Evolutionary conservation across 768 basidiomycete genomes (phyloP).

Genomic region (Paxillus ammoniavirescens): DNA sequence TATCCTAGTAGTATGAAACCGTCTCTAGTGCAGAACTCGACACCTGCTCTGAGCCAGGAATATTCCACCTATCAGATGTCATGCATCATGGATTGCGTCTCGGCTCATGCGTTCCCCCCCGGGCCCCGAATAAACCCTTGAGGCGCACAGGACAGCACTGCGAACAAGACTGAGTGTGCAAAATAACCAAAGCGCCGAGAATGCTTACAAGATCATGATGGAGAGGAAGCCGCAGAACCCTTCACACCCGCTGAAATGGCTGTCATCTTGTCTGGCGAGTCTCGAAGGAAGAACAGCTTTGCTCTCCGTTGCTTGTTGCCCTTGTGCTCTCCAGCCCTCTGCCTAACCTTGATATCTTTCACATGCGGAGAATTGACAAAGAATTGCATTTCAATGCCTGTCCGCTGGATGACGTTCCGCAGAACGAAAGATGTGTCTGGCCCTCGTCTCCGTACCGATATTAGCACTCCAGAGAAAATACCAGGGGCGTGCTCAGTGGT

Average conservation of each 20-base stretch:
- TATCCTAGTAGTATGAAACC: neutral
- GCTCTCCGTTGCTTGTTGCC: conserved; percentile 66
- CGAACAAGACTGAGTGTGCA: conserved; percentile 1
- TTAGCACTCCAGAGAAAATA: conserved; percentile 84
- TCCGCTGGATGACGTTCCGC: conserved; percentile 87
- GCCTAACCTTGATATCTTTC: conserved; percentile 81
- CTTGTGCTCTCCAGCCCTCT: conserved; percentile 46
- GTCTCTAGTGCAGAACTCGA: neutral
- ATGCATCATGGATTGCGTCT: neutral
- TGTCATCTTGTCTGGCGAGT: conserved; percentile 84
- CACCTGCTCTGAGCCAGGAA: neutral
- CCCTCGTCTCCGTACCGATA: conserved; percentile 80
- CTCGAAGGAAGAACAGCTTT: conserved; percentile 80
- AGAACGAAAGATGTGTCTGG: conserved; percentile 85
- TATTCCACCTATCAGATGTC: neutral
- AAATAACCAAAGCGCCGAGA: neutral
- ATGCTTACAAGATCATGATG: conserved; percentile 19
- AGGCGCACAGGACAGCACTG: neutral
- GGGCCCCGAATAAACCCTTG: neutral
- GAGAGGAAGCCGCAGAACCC: neutral
- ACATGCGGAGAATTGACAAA: conserved; percentile 83
- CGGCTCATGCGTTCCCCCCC: neutral
- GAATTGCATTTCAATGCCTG: conserved; percentile 92
- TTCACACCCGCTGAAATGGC: conserved; percentile 54
- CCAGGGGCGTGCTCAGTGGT: conserved; percentile 75